A percentile compares a stretch with the other conserved stretches of the same genome.
Conservation (phyloP, 768 basidiomycete species). For the Hydnum rufescens region DNA sequence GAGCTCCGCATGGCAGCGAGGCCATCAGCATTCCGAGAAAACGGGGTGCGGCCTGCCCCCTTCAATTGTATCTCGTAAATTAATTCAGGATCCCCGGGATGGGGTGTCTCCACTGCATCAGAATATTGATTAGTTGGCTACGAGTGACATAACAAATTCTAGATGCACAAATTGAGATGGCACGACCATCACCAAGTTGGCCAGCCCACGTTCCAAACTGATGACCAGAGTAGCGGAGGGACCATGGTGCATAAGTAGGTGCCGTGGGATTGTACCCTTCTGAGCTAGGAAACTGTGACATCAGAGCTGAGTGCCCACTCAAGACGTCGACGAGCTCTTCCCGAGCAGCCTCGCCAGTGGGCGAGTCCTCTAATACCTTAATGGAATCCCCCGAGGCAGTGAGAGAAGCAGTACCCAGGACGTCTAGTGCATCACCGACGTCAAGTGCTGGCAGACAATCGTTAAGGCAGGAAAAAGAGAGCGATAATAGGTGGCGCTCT, state of each 20-base stretch:
- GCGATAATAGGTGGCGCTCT: slow-evolving; percentile 36
- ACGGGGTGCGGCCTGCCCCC: slow-evolving; percentile 85
- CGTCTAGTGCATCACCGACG: slow-evolving; percentile 59
- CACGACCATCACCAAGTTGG: slow-evolving; percentile 89
- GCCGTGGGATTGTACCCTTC: slow-evolving; percentile 14
- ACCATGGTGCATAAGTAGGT: slow-evolving; percentile 55
- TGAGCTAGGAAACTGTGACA: slow-evolving; percentile 20
- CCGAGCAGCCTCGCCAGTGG: slow-evolving; percentile 24
- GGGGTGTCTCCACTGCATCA: slow-evolving; percentile 51
- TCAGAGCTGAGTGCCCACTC: slow-evolving; percentile 53
- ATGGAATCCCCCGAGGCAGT: background rate
- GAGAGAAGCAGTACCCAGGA: slow-evolving; percentile 43
- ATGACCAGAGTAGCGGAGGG: slow-evolving; percentile 77
- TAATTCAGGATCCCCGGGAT: slow-evolving; percentile 33
- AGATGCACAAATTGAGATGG: slow-evolving; percentile 57
- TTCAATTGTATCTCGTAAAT: slow-evolving; percentile 84
- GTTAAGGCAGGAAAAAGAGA: slow-evolving; percentile 44
- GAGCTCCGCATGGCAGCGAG: slow-evolving; percentile 89
- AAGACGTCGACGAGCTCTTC: slow-evolving; percentile 65
- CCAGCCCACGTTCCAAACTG: slow-evolving; percentile 84
- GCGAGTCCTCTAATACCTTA: slow-evolving; percentile 14
- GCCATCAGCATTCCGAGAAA: slow-evolving; percentile 81
- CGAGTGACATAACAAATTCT: background rate
- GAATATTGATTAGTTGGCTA: slow-evolving; percentile 1
- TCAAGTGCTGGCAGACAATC: slow-evolving; percentile 75